Base-by-base conservation (phyloP, 192 early-diverging fungal genomes). In the Funneliformis geosporum region DNA sequence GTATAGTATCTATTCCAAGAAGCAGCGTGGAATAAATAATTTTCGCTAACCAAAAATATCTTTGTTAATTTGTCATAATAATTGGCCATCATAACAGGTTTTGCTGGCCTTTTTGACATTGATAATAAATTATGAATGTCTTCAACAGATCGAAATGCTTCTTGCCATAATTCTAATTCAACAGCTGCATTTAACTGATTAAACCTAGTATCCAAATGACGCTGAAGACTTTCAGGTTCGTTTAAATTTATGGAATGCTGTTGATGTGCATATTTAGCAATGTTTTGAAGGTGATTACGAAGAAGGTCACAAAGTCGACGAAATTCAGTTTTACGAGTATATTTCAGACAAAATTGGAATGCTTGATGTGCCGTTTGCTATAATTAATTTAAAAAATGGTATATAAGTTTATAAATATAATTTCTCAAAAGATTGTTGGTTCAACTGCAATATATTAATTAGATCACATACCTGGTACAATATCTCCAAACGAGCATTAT, bases 91-190 rank as follows among this genome's bases (percentile, higher is more conserved):
- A 97, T 96, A 82, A 89, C 88, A 14, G 95, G 89, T 88, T 99
- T 97, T 84, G 96, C 94, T 61, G 94, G 91, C 77, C 95, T 92
- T 90, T 98, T 97, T 76, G 90, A 92, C 86, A 91, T 90, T 70
- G 95, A 91, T 76, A 99, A 88, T 74, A 99, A 87, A 80, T 93
- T 92, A 88, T 97, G 93, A 72, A 99, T 96, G 87, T 99, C 98
- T 90, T 99, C 98, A 64, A 98, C 91, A 44, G 95, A 95, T 77
- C 94, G 90, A 90, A 95, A 99, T 55, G 94, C 96, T 87, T 99
- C 98, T 88, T 99, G 98, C 97, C 97, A 99, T 81, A 98, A 89
- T 86, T 99, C 97, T 84, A 99, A 88, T 84, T 98, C 94, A 67
- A 95, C 94, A 59, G 97, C 97, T 55, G 92, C 96, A 79, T 98